Percentiles rank a stretch among this genome's conserved stretches.
phyloP scores from a whole-genome alignment of 2,329 filamentous ascomycete species.

The Juglanconis juglandina region DNA sequence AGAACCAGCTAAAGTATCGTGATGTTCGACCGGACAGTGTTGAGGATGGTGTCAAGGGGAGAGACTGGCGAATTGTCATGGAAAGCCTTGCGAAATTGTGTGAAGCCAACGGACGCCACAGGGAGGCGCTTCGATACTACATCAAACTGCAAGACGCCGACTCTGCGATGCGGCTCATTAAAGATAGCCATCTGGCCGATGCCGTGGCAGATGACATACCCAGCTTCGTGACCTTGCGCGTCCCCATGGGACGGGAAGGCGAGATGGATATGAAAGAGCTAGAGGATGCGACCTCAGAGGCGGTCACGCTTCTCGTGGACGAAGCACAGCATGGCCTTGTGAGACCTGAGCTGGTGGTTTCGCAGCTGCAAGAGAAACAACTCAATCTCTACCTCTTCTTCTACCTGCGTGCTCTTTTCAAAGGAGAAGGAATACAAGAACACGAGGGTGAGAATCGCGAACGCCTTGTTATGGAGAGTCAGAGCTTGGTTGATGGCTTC shows the following conservation, averaged over 20 bases:
- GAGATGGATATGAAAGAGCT: slow-evolving; percentile 67
- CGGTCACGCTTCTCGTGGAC: slow-evolving; percentile 80
- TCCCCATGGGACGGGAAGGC: slow-evolving; percentile 66
- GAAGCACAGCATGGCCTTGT: slow-evolving; percentile 89
- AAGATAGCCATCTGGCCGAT: slow-evolving; percentile 84
- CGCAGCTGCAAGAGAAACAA: slow-evolving; percentile 67
- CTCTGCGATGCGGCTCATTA: slow-evolving; percentile 79
- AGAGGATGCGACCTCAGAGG: slow-evolving; percentile 75
- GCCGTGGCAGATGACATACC: slow-evolving; percentile 86
- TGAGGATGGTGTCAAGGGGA: slow-evolving; percentile 66
- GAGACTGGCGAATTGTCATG: slow-evolving; percentile 88
- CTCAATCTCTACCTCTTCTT: slow-evolving; percentile 81
- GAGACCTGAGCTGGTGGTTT: slow-evolving; percentile 70
- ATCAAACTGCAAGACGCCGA: slow-evolving; percentile 91
- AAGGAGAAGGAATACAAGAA: slow-evolving; percentile 62
- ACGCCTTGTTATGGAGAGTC: slow-evolving; percentile 55
- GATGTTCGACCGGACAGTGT: slow-evolving; percentile 73
- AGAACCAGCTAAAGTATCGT: slow-evolving; percentile 75
- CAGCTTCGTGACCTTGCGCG: slow-evolving; percentile 81
- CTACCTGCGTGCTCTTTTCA: slow-evolving; percentile 85
- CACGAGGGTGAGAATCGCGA: slow-evolving; percentile 53
- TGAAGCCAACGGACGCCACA: slow-evolving; percentile 73
- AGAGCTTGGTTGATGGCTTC: slow-evolving; percentile 76
- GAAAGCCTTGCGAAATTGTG: slow-evolving; percentile 82
- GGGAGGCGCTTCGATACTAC: slow-evolving; percentile 83